Base-by-base conservation (phyloP, 129 eudicot species). In the Oenanthe sinensis region DNA sequence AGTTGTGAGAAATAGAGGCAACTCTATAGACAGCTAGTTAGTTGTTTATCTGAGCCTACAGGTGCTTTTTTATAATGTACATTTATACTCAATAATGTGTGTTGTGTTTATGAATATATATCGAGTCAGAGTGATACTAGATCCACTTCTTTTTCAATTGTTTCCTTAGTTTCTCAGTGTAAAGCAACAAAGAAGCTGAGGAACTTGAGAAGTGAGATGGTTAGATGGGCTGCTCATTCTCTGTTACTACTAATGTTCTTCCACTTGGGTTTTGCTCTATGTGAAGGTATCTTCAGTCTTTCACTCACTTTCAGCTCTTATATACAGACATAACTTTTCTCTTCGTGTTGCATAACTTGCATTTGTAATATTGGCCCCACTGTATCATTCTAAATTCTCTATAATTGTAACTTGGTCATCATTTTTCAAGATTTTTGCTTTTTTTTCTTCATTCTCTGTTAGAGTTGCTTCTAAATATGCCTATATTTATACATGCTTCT, bases 131-230 rank as follows among this genome's bases (percentile, higher is more conserved):
- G 36, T 63, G 17, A n/a, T n/a, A 10, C 75, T 26, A 71, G 78
- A 67, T 77, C 71, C 81, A 75, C 69, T 65, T 8, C 30, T 75
- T 83, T 74, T 47, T 71, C 10, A 73, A 55, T 17, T 33, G 14
- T 9, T 74, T 40, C 44, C 65, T 79, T 67, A 46, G 48, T 73
- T 80, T 63, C 75, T 72, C 37, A 77, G 83, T 77, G 58, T n/a
- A 47, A 76, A 76, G 44, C 75, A 79, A 36, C 37, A 42, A 70
- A 71, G 73, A 80, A 77, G 71, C 28, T 20, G 8, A 20, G 20
- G 62, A 62, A 24, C 2, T 62, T 62, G 36, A 62, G 70, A 26
- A 63, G 71, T 3, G 39, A 28, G 19, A 63, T 63, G 71, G 71
- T 24, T 28, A 63, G 37, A 63, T 63, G 71, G 71, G 7, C 6